Evolutionary conservation across 2,329 filamentous ascomycete genomes (phyloP), one percentile per base, ranked within the genome.

Genomic region (Pseudogymnoascus sp.): DNA sequence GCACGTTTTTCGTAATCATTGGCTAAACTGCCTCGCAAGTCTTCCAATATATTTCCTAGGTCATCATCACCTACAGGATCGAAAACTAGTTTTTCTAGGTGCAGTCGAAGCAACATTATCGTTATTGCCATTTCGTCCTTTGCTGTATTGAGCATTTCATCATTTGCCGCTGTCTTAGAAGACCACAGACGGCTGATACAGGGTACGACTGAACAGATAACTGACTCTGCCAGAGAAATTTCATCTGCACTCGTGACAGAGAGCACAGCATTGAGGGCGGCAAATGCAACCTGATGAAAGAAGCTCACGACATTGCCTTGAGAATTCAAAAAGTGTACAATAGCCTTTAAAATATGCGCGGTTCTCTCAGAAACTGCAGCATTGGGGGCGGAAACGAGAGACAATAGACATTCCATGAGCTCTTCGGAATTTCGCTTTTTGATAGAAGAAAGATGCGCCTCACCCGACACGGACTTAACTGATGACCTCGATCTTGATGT

Each of bases 71-170:
- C 75, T 3, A 52, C 26, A 8, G 45, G 26, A 52, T 30, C 26
- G 38, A 72, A 70, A 23, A 79, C 71, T 30, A 88, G 68, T 61
- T 81, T 74, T 64, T 88, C 78, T 48, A 89, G 74, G 64, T 86
- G 83, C 7, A 86, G 74, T 64, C 83, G 79, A 30, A 85, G 77
- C n/a, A 82, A 76, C 63, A 88, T 83, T 26, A 96, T 75, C 1
- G 83, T 83, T 65, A 84, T 84, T 33, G 95, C 77, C 70, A 96
- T 87, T 70, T 91, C 90, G 64, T 92, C 88, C 65, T 86, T 84
- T 57, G 94, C 72, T 1, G 77, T 78, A 63, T 80, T 83, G 9
- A 71, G 58, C 67, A 71, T 63, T 83, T 78, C 67, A 82, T 78
- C 79, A 65, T 84, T 79, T 12, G 81, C 79, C 23, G 80, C 73